Percentiles rank a stretch among this genome's conserved stretches.
These are phyloP conservation scores for Poteriospumella lacustris DNA, from an alignment of 108 stramenopile genomes.

Conservation along the genomic window DNA sequence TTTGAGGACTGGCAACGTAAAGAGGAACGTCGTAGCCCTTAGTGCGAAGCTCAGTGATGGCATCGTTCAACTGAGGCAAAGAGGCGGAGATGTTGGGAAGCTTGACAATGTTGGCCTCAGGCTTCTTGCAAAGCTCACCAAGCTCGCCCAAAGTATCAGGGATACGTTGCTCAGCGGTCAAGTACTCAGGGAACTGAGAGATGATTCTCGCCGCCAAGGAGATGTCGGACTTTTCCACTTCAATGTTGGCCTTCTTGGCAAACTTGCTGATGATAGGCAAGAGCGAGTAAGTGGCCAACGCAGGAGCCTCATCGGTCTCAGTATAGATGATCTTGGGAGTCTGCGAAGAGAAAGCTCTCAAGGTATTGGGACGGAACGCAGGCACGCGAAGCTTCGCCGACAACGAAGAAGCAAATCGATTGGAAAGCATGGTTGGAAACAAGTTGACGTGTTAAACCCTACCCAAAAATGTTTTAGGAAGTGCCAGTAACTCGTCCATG, in stretches of 20 bases:
- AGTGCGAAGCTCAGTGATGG: slow-evolving; percentile 73
- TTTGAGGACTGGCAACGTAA: slow-evolving; percentile 69
- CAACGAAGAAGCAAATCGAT: too few species aligned
- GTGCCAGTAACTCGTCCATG: neutral
- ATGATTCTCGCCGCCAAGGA: slow-evolving; percentile 69
- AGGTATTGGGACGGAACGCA: neutral
- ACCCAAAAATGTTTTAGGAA: neutral
- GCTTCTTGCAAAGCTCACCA: slow-evolving; percentile 69
- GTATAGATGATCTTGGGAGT: slow-evolving; percentile 76
- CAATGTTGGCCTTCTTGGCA: neutral
- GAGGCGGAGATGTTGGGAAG: slow-evolving; percentile 72
- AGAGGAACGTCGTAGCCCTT: slow-evolving; percentile 87
- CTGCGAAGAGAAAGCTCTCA: neutral
- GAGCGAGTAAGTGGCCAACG: slow-evolving; percentile 76
- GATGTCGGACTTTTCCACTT: slow-evolving; percentile 48
- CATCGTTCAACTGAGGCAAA: slow-evolving; percentile 74
- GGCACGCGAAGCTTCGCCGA: too few species aligned
- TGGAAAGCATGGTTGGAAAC: neutral
- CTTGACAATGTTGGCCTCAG: slow-evolving; percentile 51
- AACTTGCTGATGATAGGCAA: slow-evolving; percentile 74
- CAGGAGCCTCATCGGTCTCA: slow-evolving; percentile 72
- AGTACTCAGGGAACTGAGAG: slow-evolving; percentile 69
- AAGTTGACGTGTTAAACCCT: neutral
- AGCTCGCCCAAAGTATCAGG: slow-evolving; percentile 74
- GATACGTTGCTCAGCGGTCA: slow-evolving; percentile 68